Conservation (phyloP, 78 protist species). For the Isochrysis galbana region DNA sequence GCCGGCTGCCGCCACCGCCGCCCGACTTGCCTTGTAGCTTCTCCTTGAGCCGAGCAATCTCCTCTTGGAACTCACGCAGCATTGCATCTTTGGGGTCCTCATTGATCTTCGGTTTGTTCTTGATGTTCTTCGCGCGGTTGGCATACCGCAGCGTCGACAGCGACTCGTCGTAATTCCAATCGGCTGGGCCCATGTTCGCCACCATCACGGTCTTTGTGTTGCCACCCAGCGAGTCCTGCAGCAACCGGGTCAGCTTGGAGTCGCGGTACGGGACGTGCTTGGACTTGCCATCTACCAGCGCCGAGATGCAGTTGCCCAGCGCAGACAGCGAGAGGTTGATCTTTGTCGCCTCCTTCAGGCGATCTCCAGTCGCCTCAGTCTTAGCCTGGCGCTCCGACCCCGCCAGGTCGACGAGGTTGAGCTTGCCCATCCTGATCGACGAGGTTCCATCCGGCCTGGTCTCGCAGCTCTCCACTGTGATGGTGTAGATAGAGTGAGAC, state of each 20-base stretch:
- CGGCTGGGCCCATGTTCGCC: conserved; percentile 83
- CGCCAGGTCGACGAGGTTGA: conserved; percentile 89
- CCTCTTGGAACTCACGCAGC: conserved; percentile 28
- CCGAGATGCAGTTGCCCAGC: conserved; percentile 78
- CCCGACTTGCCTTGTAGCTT: background rate
- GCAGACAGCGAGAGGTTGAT: conserved; percentile 84
- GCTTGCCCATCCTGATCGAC: conserved; percentile 56
- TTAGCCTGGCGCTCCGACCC: conserved; percentile 85
- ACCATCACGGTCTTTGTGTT: conserved; percentile 86
- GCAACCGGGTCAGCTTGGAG: conserved; percentile 82
- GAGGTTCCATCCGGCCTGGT: background rate
- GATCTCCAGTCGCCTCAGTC: conserved; percentile 71
- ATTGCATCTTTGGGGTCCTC: conserved; percentile 89
- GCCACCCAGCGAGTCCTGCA: conserved; percentile 89
- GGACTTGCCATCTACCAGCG: conserved; percentile 69
- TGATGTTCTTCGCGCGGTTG: conserved; percentile 85
- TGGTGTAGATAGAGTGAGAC: conserved; percentile 71
- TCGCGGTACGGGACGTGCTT: conserved; percentile 87
- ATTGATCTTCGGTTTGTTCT: conserved; percentile 87
- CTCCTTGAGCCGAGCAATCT: conserved; percentile 35
- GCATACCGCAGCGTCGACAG: conserved; percentile 81
- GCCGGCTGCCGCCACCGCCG: background rate
- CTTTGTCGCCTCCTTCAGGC: conserved; percentile 73
- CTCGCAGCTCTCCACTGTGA: conserved; percentile 47
- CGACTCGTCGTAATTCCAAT: conserved; percentile 76